Base-by-base conservation (phyloP, 345 rosid genomes). In the Boechera retrofracta region DNA sequence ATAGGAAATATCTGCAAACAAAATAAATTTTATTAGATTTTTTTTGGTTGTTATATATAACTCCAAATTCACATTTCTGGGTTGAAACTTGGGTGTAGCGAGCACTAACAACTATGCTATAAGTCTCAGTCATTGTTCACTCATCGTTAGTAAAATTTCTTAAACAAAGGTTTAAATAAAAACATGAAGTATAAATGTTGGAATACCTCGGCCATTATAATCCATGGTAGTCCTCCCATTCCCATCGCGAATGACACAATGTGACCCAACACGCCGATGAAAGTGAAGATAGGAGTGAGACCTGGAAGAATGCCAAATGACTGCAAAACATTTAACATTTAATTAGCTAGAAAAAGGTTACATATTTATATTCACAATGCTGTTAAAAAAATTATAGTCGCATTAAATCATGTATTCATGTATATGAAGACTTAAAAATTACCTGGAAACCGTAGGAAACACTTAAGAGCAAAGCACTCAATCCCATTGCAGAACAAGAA, bases 141-240 rank as follows among this genome's bases (percentile, higher is more conserved):
- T 21, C 6, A 11, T 48, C 3, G 29, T 53, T 26, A 10, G 5
- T 28, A 54, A 28, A 29, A 28, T 54, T 28, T 54, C 12, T 29
- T 26, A 4, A 21, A 53, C 35, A 10, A 56, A 31, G 1, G 11
- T 18, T 32, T 35, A 16, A 31, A 35, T 10, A 16, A 31, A 13
- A 41, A 29, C n/a, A 54, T 47, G 24, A 42, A 54, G 33, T 29
- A 36, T 29, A 51, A 51, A 28, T 32, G 8, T 33, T 57, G 32
- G 6, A 29, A 47, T 81, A 90, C 92, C 91, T 90, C 92, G 9
- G 96, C 78, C 89, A 88, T 85, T 58, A 87, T 73, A 62, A 84
- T 78, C 83, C 86, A 84, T 2, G 89, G 86, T 55, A 87, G 62
- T 52, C 87, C 86, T 59, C 86, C 82, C 83, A 87, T 81, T 38